Base-by-base conservation (phyloP, 73 alveolate genomes). In the Symbiodinium pilosum region DNA sequence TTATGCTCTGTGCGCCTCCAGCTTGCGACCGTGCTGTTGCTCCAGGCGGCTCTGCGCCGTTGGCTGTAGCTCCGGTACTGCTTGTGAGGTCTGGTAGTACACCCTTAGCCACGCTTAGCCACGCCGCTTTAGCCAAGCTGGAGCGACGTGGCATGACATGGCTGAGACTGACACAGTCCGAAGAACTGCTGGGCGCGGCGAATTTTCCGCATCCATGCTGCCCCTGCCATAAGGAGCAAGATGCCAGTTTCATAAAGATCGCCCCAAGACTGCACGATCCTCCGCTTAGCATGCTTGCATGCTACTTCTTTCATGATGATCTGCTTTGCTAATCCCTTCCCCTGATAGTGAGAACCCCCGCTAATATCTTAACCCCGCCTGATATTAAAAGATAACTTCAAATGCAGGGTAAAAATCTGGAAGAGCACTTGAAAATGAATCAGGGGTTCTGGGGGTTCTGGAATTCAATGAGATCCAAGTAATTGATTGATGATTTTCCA, bases 161-260 rank as follows among this genome's bases (percentile, higher is more conserved):
- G 71, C 77, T 26, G 38, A 64, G 77, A 16, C 28, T 36, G 39
- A 7, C 85, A 39, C 94, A 89, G 40, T 41, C 96, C 96, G 47
- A 89, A 89, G 87, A 89, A 89, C 41, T 89, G 96, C 96, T 89
- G 96, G 52, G 96, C 96, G 0, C 96, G 86, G 44, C 96, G 96
- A 36, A 89, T 89, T 69, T 89, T 40, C 75, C 96, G 87, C 96
- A 64, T 38, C 96, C 96, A 89, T 38, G 77, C 56, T 38, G 96
- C 96, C 30, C 87, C 96, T 87, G 34, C 38, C 77, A 54, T 24
- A 54, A n/a, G n/a, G n/a, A n/a, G n/a, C n/a, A n/a, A n/a, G n/a
- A n/a, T n/a, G n/a, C n/a, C 59, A 47, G 59, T 32, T 56, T 8
- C 73, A 56, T 16, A 8, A 16, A 56, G 43, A 32, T 32, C 43